Base-by-base conservation (phyloP, 1,284 basidiomycete genomes). In the Leccinum holopus region DNA sequence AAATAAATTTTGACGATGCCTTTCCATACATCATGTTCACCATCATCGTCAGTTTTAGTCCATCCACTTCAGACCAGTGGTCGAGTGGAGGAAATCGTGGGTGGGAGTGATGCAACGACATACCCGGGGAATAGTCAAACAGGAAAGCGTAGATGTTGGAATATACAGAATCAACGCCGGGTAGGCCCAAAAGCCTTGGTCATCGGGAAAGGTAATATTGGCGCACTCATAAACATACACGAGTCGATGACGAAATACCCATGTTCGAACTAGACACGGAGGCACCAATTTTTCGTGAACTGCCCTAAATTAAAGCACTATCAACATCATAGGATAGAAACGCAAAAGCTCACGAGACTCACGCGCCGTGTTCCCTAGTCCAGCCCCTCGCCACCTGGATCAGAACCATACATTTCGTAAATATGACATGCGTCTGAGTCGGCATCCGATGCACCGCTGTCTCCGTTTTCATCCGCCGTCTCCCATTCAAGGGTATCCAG, bases 351-450 rank as follows among this genome's bases (percentile, higher is more conserved):
- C 39, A 41, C 16, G 16, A n/a, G 39, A 41, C 39, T 41, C 39
- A 41, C 39, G 8, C 39, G 39, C 39, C 39, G 16, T 41, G 39
- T 41, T 41, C 39, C 39, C 39, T 54, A 54, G 18, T 44, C 41
- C 41, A 44, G 41, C n/a, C 35, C 54, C 32, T 55, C 54, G 32
- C 33, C 54, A 55, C 32, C 18, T 4, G 30, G 35, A 55, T 55
- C 33, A 55, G 54, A 55, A 55, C 54, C 32, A 35, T 55, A 55
- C 54, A 55, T 55, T 16, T 55, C 16, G n/a, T 55, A 55, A n/a
- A 37, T 55, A 18, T 35, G 32, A 35, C 9, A 35, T 10, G n/a
- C 30, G 9, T 55, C 54, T 18, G 16, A 55, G 5, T 35, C 33
- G 7, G 8, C 41, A 32, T 55, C 54, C n/a, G 47, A 49, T 49